Evolutionary conservation across 768 basidiomycete species (phyloP), one percentile per base, ranked within the genome.

Genomic region (Scleroderma citrinum): DNA sequence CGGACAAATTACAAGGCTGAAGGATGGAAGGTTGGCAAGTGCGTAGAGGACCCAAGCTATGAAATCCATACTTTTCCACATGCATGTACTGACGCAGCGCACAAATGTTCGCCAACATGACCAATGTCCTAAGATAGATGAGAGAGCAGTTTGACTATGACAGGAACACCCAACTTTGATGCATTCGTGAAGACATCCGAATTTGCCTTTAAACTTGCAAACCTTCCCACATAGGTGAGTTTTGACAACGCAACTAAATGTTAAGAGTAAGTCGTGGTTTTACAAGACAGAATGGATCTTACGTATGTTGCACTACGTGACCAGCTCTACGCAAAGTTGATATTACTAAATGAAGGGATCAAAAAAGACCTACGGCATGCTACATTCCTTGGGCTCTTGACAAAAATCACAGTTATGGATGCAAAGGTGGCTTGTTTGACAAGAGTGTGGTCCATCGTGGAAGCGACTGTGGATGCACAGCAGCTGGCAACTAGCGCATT

Each of bases 161-260:
- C 21, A 2, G 16, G 21, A 36, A 7, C 20, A 23, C 8, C 57
- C 20, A 47, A 79, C 81, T 65, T 79, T 78, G 8, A 72, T 70
- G 56, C 83, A 83, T 29, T 66, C 67, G 21, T 65, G 65, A 7
- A 80, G 65, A 54, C 82, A 83, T 7, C 82, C 81, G 12, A 60
- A 64, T 52, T 69, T 77, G 7, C 71, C 74, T 16, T 53, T 53
- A 5, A 80, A 64, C 34, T 60, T 60, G 58, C 82, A 84, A 13
- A 63, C 68, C 38, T 72, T 64, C 13, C 80, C 83, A 48, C 82
- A 83, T 32, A 82, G 59, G 64, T 83, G 82, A 23, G 64, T 38
- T 29, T 71, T 67, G 6, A 78, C 72, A 19, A 69, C 68, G 57
- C 82, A 84, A 34, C 82, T 84, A 34, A 31, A 40, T 32, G 5